Evolutionary conservation across 495 filamentous ascomycete genomes (phyloP).

Genomic region (Hypoxylon cercidicola): DNA sequence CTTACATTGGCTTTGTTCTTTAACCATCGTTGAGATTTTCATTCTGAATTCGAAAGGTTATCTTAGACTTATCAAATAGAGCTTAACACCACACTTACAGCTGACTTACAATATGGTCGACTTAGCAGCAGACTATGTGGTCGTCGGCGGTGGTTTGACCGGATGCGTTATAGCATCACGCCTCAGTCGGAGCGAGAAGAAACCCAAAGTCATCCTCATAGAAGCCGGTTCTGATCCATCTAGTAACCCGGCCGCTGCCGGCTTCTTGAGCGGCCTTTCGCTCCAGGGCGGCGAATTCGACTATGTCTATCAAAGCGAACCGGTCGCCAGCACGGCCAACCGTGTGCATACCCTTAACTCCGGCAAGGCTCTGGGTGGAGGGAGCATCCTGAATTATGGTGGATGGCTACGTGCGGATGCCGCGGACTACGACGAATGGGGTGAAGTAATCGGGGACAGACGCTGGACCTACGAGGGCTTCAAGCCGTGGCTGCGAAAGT

Average conservation of each 20-base stretch:
- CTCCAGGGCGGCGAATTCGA: conserved; percentile 46
- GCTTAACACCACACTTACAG: too few species aligned
- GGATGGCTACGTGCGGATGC: conserved; percentile 51
- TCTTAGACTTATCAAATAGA: too few species aligned
- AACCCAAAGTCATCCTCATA: conserved; percentile 26
- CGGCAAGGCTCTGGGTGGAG: conserved; percentile 54
- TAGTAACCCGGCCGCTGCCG: conserved; percentile 20
- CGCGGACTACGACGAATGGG: conserved; percentile 56
- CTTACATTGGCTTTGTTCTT: too few species aligned
- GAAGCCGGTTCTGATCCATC: conserved; percentile 33
- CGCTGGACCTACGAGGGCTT: conserved; percentile 53
- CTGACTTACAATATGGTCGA: conserved; percentile 11
- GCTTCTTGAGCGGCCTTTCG: conserved; percentile 22
- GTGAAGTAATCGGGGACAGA: conserved; percentile 43
- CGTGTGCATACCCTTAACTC: conserved; percentile 37
- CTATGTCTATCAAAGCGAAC: conserved; percentile 48
- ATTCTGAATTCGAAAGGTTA: too few species aligned
- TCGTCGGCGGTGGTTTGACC: conserved; percentile 50
- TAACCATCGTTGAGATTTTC: too few species aligned
- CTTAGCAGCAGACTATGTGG: conserved; percentile 44
- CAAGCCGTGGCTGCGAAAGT: conserved; percentile 47
- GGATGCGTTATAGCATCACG: conserved; percentile 47
- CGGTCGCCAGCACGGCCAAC: conserved; percentile 38
- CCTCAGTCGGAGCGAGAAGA: conserved; percentile 25
- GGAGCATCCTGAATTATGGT: conserved; percentile 48